A percentile compares a stretch with the other conserved stretches of the same genome.
phyloP scores from a whole-genome alignment of 805 yeast species.

The Jamesozyma lodderae region DNA sequence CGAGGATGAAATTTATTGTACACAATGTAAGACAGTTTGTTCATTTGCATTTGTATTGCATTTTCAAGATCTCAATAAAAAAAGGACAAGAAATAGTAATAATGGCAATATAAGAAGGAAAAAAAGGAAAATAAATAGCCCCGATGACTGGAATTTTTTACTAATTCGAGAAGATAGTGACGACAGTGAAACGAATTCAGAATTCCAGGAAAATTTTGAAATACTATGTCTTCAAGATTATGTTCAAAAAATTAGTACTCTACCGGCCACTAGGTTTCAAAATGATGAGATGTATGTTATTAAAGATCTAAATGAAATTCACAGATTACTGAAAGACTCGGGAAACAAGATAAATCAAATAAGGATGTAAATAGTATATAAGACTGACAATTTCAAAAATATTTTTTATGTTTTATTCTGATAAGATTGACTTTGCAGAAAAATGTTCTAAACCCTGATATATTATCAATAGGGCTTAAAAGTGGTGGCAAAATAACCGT shows the following conservation, averaged over 20 bases:
- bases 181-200: slow-evolving; percentile 7
- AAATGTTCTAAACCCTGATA: no score
- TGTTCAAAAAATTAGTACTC: no score
- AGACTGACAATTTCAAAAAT: no score
- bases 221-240: slow-evolving; percentile 4
- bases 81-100: neutral
- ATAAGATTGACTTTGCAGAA: no score
- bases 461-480: no score
- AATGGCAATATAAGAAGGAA: slow-evolving; percentile 9
- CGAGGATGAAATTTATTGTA: slow-evolving; percentile 26
- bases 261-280: neutral
- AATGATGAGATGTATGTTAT: slow-evolving; percentile 4
- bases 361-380: no score
- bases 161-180: slow-evolving; percentile 6
- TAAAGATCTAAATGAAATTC: slow-evolving; percentile 2
- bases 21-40: slow-evolving; percentile 32
- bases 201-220: neutral
- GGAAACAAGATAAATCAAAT: slow-evolving; percentile 3
- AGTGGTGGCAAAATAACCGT: no score
- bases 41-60: slow-evolving; percentile 30
- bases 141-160: slow-evolving; percentile 10
- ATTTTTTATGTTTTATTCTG: no score
- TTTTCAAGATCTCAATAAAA: no score
- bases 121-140: slow-evolving; percentile 13
- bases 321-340: neutral